phyloP scores from a whole-genome alignment of 768 basidiomycete species.

The Phanerodontia chrysosporium region DNA sequence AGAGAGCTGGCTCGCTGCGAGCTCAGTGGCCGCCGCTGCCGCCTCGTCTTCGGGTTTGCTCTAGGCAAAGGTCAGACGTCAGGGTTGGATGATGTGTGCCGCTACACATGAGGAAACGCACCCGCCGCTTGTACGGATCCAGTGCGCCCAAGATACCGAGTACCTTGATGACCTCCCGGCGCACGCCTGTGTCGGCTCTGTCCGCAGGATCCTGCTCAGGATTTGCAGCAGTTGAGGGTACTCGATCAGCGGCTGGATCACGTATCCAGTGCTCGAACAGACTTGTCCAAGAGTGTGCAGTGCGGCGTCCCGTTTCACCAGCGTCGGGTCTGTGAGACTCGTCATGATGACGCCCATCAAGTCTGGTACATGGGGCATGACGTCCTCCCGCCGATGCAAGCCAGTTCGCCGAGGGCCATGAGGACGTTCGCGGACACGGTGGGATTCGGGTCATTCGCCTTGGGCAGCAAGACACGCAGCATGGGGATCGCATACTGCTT shows the following conservation, averaged over 20 bases:
- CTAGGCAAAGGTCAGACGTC: constrained; percentile 31
- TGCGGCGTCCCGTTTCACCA: constrained; percentile 89
- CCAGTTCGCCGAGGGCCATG: constrained; percentile 91
- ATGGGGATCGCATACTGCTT: constrained; percentile 95
- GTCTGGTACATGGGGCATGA: constrained; percentile 74
- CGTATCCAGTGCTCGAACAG: constrained; percentile 93
- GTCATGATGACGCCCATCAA: constrained; percentile 89
- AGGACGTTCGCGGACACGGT: constrained; percentile 90
- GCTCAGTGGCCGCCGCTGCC: constrained; percentile 54
- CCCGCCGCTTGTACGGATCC: constrained; percentile 94
- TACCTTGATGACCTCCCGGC: constrained; percentile 90
- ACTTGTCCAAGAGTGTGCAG: constrained; percentile 92
- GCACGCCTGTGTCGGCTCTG: constrained; percentile 69
- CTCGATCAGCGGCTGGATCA: constrained; percentile 85
- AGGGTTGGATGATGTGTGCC: background rate
- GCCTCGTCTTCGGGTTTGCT: constrained; percentile 62
- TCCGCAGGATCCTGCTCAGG: constrained; percentile 78
- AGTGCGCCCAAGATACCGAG: constrained; percentile 94
- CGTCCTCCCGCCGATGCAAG: constrained; percentile 94
- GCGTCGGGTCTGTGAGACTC: constrained; percentile 84
- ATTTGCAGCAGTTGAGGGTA: constrained; percentile 88
- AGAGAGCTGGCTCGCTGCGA: constrained; percentile 54
- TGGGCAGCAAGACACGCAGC: constrained; percentile 86
- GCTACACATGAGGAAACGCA: constrained; percentile 26
- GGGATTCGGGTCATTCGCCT: constrained; percentile 81